Base-by-base conservation (phyloP, 2,329 filamentous ascomycete species). In the Ceratocystiopsis minuta region DNA sequence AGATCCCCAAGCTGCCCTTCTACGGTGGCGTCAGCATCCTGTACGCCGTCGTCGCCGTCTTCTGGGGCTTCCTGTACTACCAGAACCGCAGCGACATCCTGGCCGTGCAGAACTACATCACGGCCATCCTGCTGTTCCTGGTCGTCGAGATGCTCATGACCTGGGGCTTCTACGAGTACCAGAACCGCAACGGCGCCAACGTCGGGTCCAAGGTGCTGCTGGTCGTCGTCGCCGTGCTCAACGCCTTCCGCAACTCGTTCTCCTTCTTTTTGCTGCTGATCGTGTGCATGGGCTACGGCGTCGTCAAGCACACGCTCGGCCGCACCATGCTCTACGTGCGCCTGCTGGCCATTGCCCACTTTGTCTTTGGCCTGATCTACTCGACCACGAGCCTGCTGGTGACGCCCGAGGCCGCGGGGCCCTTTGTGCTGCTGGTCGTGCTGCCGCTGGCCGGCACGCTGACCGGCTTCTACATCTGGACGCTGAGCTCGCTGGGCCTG, bases 401-500 rank as follows among this genome's bases (percentile, higher is more conserved):
- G 40, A 87, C 83, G 0, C 88, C 88, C 0, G 88, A 96, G 50
- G 81, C 75, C 51, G 87, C 85, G 42, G 72, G 88, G 0, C 86
- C 86, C 1, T 75, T 95, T 39, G 81, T 98, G 5, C 75, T 98
- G 6, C 75, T 98, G 39, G 86, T 98, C 51, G 86, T 98, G 24
- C 71, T 98, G 15, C 90, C 90, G 1, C 70, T 98, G 17, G 87
- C 88, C 4, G 87, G 75, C 38, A 95, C 90, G 0, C 64, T 98
- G 48, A 98, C 90, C 16, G 87, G 83, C 12, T 98, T 98, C 61
- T 98, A 98, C 60, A 83, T 98, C 46, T 98, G 90, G 90, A 98
- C 90, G 0, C 70, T 98, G 49, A 96, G 95, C 64, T 92, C 87
- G 17, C 71, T 98, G 44, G 94, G 88, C 59, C 69, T 80, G 44